Conservation (phyloP, 1,139 yeast species). For the Pichia sp. region DNA sequence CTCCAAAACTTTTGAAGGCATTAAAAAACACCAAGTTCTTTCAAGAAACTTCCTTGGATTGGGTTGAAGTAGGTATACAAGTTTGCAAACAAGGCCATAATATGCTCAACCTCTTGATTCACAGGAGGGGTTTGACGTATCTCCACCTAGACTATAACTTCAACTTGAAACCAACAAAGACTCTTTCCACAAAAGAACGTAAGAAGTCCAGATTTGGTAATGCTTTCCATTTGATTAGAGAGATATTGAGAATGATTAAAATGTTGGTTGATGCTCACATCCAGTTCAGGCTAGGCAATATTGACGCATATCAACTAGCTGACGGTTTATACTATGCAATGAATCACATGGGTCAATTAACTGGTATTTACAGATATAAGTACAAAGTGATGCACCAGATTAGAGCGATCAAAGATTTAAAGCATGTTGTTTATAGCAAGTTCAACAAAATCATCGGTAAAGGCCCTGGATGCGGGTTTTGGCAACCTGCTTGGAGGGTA, state of each 20-base stretch:
- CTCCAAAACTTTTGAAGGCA: slow-evolving; percentile 50
- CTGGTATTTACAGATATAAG: slow-evolving; percentile 95
- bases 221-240: slow-evolving; percentile 91
- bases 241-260: slow-evolving; percentile 73
- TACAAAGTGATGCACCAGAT: slow-evolving; percentile 98
- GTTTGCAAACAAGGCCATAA: slow-evolving; percentile 90
- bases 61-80: slow-evolving; percentile 98
- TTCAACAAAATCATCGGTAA: slow-evolving; percentile 83
- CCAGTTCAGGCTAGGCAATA: slow-evolving; percentile 81
- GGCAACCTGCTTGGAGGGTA: slow-evolving; percentile 99
- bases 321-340: slow-evolving; percentile 88
- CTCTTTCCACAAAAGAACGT: slow-evolving; percentile 92
- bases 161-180: slow-evolving; percentile 92
- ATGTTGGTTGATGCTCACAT: slow-evolving; percentile 91
- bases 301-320: slow-evolving; percentile 89
- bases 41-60: slow-evolving; percentile 86
- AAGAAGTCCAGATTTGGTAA: slow-evolving; percentile 95
- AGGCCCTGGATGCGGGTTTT: slow-evolving; percentile 98
- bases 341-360: slow-evolving; percentile 90
- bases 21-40: slow-evolving; percentile 78
- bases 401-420: slow-evolving; percentile 89
- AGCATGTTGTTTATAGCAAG: slow-evolving; percentile 79
- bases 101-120: slow-evolving; percentile 85
- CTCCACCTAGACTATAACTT: slow-evolving; percentile 93
- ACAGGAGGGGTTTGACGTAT: slow-evolving; percentile 85